Conservation (phyloP, 2,329 filamentous ascomycete species). For the Diaporthe nobilis region DNA sequence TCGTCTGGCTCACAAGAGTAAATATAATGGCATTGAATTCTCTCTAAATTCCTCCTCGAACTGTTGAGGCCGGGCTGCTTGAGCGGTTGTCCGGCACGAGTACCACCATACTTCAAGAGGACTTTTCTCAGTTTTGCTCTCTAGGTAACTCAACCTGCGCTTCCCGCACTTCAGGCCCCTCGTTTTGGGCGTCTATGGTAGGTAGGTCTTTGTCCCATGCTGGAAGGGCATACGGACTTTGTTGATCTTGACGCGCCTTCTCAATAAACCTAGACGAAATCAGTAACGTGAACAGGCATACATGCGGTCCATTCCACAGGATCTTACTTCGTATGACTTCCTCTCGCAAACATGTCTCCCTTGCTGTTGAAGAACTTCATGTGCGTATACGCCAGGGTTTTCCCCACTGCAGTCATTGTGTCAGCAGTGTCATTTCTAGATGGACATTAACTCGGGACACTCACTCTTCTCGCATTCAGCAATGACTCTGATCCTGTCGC, state of each 20-base stretch:
- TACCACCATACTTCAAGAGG: background rate
- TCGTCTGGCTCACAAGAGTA: background rate
- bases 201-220: slow-evolving; percentile 2
- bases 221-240: background rate
- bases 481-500: slow-evolving; percentile 68
- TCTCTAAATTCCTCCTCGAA: background rate
- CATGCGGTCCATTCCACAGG: background rate
- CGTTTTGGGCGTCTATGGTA: background rate
- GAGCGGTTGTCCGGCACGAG: background rate
- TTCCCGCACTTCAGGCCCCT: too few relatives aligned
- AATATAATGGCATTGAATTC: background rate
- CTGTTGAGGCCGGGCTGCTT: background rate
- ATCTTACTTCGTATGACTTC: slow-evolving; percentile 76
- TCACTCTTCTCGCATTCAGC: slow-evolving; percentile 74
- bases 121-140: background rate
- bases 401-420: slow-evolving; percentile 64
- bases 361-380: slow-evolving; percentile 71
- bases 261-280: slow-evolving; percentile 35
- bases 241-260: slow-evolving; percentile 34
- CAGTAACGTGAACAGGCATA: background rate
- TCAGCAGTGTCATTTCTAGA: background rate
- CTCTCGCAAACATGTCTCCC: slow-evolving; percentile 72
- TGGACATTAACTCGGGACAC: slow-evolving; percentile 31
- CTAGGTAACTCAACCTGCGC: too few relatives aligned
- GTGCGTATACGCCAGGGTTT: slow-evolving; percentile 73